Evolutionary conservation across 2,329 filamentous ascomycete genomes (phyloP).

Genomic region (Emmonsia crescens): DNA sequence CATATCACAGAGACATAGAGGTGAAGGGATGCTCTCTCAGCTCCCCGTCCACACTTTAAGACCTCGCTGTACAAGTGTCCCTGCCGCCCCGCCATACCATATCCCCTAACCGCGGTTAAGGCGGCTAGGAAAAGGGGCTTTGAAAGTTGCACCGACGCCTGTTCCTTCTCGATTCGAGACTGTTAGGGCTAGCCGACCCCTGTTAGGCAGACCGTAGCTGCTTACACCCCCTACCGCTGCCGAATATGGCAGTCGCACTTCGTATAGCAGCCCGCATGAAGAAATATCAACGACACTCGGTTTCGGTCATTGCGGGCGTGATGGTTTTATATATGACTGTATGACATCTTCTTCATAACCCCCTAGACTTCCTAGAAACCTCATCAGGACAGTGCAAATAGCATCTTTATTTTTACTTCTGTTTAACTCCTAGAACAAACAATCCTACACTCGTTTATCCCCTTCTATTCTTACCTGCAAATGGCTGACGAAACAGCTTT

Average conservation of each 20-base stretch:
- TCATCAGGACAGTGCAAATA: not conserved
- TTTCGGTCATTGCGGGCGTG: not conserved
- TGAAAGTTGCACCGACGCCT: not conserved
- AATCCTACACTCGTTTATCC: not conserved
- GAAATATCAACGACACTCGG: not conserved
- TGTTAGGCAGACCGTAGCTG: not conserved
- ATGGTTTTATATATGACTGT: not conserved
- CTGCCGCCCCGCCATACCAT: too few relatives aligned
- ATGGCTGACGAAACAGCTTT: conserved; percentile 18
- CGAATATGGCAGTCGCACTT: not conserved
- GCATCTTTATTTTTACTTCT: not conserved
- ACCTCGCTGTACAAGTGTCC: too few relatives aligned
- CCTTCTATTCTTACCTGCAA: not conserved
- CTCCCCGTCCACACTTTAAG: too few relatives aligned
- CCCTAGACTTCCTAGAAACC: not conserved
- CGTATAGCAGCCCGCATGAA: not conserved
- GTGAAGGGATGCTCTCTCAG: too few relatives aligned
- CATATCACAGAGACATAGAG: too few relatives aligned
- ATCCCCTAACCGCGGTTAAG: not conserved
- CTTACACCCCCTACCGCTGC: not conserved
- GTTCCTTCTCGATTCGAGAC: not conserved
- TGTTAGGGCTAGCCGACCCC: not conserved
- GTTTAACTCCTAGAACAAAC: not conserved
- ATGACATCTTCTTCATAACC: not conserved
- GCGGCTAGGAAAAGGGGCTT: not conserved